A percentile compares a stretch with the other conserved stretches of the same genome.
phyloP scores from a whole-genome alignment of 2,329 filamentous ascomycete genomes.

The Cytospora mali region DNA sequence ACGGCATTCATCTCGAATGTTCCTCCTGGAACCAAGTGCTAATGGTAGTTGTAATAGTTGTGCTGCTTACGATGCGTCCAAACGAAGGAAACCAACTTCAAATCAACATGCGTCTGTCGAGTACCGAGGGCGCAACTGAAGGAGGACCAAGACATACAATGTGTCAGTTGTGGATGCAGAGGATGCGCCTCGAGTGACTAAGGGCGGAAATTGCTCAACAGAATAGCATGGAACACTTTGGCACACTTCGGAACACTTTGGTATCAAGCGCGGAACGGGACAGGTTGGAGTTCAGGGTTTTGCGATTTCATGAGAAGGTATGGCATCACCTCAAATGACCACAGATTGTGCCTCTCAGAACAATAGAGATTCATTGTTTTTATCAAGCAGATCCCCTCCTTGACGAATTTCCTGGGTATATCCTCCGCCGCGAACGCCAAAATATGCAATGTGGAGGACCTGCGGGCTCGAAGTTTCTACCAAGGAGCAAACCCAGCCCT shows the following conservation, averaged over 20 bases:
- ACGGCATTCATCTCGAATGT: slow-evolving; percentile 32
- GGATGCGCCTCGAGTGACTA: slow-evolving; percentile 87
- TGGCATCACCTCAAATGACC: slow-evolving; percentile 14
- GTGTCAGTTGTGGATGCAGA: slow-evolving; percentile 91
- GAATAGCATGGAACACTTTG: neutral
- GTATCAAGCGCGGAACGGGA: neutral
- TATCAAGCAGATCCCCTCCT: slow-evolving; percentile 18
- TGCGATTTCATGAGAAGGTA: slow-evolving; percentile 15
- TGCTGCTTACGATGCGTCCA: slow-evolving; percentile 96
- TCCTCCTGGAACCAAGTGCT: slow-evolving; percentile 30
- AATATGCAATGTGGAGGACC: neutral
- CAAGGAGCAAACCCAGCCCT: slow-evolving; percentile 56
- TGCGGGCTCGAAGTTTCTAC: slow-evolving; percentile 34
- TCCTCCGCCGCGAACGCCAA: slow-evolving; percentile 12
- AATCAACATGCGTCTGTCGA: slow-evolving; percentile 87
- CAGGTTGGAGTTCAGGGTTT: slow-evolving; percentile 26
- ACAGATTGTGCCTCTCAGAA: slow-evolving; percentile 12
- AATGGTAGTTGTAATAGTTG: slow-evolving; percentile 55
- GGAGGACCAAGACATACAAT: slow-evolving; percentile 87
- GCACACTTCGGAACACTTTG: neutral
- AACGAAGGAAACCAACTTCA: slow-evolving; percentile 99
- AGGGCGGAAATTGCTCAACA: slow-evolving; percentile 24
- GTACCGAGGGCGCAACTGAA: slow-evolving; percentile 89
- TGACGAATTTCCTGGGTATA: slow-evolving; percentile 19
- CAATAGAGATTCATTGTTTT: slow-evolving; percentile 27